phyloP scores from a whole-genome alignment of 108 stramenopile genomes.

The Cyclostephanos tholiformis region DNA sequence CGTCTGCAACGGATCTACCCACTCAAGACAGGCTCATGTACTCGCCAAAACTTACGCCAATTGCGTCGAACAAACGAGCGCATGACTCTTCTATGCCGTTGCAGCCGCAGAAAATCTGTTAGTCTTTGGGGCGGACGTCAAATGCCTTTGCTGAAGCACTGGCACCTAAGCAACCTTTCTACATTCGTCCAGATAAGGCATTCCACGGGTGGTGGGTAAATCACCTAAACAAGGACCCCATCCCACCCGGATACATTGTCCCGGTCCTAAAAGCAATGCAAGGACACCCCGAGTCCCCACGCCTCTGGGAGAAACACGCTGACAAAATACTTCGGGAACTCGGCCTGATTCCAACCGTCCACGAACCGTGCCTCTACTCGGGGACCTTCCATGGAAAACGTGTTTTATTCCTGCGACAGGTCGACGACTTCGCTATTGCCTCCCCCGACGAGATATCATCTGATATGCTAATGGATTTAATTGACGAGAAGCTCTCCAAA shows the following conservation, averaged over 20 bases:
- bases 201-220: slow-evolving; percentile 44
- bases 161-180: slow-evolving; percentile 30
- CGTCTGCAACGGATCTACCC: neutral
- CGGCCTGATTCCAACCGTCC: too few relatives aligned
- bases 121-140: slow-evolving; percentile 35
- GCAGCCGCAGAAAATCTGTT: slow-evolving; percentile 16
- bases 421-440: too few relatives aligned
- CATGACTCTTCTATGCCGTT: too few relatives aligned
- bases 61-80: slow-evolving; percentile 8
- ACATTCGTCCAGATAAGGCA: slow-evolving; percentile 30
- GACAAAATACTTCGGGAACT: too few relatives aligned
- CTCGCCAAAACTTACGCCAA: slow-evolving; percentile 1
- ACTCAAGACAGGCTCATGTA: neutral
- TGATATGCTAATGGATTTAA: neutral
- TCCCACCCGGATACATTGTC: slow-evolving; percentile 25
- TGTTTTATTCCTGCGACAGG: too few relatives aligned
- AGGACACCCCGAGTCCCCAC: too few relatives aligned
- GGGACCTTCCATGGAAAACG: neutral
- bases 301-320: too few relatives aligned
- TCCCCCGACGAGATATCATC: neutral
- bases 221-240: slow-evolving; percentile 11
- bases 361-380: too few relatives aligned
- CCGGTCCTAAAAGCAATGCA: too few relatives aligned
- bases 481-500: slow-evolving; percentile 7
- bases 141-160: slow-evolving; percentile 50